Evolutionary conservation across 768 basidiomycete genomes (phyloP).

Genomic region (Mycena floridula): DNA sequence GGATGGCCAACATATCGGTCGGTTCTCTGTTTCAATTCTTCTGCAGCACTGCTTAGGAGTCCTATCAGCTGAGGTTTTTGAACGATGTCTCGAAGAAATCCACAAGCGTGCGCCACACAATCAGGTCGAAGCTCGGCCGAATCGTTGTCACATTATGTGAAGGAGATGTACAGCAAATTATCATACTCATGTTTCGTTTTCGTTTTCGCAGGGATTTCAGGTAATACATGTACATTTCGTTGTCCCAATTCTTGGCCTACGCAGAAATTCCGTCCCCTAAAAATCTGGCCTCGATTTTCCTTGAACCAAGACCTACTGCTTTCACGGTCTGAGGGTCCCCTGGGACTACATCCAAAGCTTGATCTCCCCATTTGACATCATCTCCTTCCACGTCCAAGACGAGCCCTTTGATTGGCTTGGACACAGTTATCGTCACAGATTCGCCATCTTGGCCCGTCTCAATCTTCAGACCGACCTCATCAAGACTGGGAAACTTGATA

Average conservation of each 20-base stretch:
- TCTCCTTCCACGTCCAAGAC: conserved; percentile 74
- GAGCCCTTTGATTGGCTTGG: conserved; percentile 81
- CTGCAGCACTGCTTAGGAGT: conserved; percentile 3
- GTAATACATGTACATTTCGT: conserved; percentile 6
- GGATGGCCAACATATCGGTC: conserved; percentile 81
- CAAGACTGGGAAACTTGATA: conserved; percentile 67
- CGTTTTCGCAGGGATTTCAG: conserved; percentile 3
- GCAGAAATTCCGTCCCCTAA: conserved; percentile 73
- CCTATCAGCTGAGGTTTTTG: conserved; percentile 74
- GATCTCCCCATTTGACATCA: conserved; percentile 78
- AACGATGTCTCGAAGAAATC: conserved; percentile 77
- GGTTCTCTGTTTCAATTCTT: conserved; percentile 6
- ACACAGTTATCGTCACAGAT: conserved; percentile 46
- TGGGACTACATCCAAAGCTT: conserved; percentile 87
- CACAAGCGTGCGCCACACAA: conserved; percentile 55
- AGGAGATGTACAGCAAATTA: conserved; percentile 19
- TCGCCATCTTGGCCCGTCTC: conserved; percentile 47
- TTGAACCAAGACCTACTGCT: conserved; percentile 61
- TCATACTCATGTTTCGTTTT: conserved; percentile 12
- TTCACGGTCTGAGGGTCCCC: conserved; percentile 70
- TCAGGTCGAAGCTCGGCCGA: conserved; percentile 36
- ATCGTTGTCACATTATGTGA: conserved; percentile 54
- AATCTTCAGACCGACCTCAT: conserved; percentile 54
- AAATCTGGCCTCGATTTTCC: conserved; percentile 59
- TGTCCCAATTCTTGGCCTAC: conserved; percentile 2